A percentile compares a stretch with the other conserved stretches of the same genome.
Evolutionary conservation across 306 rosid species (phyloP).

Genomic region (Vachellia pachyceras): DNA sequence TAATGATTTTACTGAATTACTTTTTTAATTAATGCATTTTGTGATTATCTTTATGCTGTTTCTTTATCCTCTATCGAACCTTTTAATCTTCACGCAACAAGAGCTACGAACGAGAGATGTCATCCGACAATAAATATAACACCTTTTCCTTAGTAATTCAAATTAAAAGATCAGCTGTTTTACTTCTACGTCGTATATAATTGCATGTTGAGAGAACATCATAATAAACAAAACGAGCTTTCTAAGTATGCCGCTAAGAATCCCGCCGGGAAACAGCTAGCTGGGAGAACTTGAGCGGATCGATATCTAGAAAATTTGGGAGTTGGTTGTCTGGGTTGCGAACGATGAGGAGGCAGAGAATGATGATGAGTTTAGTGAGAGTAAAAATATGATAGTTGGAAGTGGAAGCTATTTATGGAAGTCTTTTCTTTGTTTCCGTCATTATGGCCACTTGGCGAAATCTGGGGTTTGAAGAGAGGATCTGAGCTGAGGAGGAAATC

Average conservation of each 20-base stretch:
- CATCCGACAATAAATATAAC: constrained; percentile 13
- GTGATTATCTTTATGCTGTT: constrained; percentile 27
- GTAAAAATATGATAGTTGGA: background rate
- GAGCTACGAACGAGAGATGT: constrained; percentile 28
- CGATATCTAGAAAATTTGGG: constrained; percentile 20
- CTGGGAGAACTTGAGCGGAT: constrained; percentile 34
- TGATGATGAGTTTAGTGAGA: background rate
- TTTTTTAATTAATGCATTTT: constrained; percentile 24
- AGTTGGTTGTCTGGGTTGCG: background rate
- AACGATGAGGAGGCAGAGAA: background rate
- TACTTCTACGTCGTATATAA: background rate
- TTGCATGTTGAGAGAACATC: too few relatives aligned
- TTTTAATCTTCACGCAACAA: constrained; percentile 33
- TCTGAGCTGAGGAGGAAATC: constrained; percentile 32
- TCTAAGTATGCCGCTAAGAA: constrained; percentile 23
- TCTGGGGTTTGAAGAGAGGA: background rate
- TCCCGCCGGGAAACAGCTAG: constrained; percentile 21
- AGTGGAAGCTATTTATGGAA: background rate
- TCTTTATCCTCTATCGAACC: constrained; percentile 35
- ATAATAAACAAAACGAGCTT: background rate
- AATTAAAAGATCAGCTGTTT: background rate
- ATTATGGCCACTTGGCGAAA: constrained; percentile 32
- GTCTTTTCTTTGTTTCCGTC: constrained; percentile 13
- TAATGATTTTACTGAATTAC: constrained; percentile 22
- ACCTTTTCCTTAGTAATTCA: background rate